Evolutionary conservation across 129 eudicot species (phyloP), one percentile per base, ranked within the genome.

Genomic region (Tagetes patula): DNA sequence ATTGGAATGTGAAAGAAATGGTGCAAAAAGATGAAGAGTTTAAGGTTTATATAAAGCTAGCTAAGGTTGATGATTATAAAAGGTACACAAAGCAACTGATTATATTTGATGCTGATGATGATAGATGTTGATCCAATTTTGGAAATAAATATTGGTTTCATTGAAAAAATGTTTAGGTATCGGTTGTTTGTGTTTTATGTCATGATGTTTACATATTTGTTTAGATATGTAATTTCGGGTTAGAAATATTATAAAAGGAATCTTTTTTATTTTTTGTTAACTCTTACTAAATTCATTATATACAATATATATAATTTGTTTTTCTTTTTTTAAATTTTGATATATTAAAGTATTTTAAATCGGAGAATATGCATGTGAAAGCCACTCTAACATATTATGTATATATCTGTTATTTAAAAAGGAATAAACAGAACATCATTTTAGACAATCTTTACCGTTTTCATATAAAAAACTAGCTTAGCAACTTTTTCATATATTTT

Each of bases 1-100:
- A 91, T 87, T 65, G 61, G 49, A 69, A 53, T 77, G 52, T 59
- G 77, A 71, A 49, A 40, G 10, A 43, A 75, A 46, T 70, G 73
- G 80, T 64, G 69, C 72, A 50, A 75, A 55, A 45, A 67, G 74
- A 60, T 71, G 66, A 59, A 70, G 78, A 55, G 63, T 77, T 49
- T 59, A 54, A 42, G 82, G 78, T 72, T 79, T 78, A 82, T 82
- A 77, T 69, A 63, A 27, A 20, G 27, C 27, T 20, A 20, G 27
- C 27, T 20, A 20, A 62, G 34, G 56, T 61, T 11, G 5, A 67
- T 43, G 69, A 75, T 67, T 43, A 43, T 34, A 32, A 53, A 42
- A 75, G 67, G 46, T 40, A 37, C 37, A 12, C 72, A 48, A 64
- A 64, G 65, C 42, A 74, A 74, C 78, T 49, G 47, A 20, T 20